Conservation (phyloP, 345 rosid species). For the Isatis tinctoria region DNA sequence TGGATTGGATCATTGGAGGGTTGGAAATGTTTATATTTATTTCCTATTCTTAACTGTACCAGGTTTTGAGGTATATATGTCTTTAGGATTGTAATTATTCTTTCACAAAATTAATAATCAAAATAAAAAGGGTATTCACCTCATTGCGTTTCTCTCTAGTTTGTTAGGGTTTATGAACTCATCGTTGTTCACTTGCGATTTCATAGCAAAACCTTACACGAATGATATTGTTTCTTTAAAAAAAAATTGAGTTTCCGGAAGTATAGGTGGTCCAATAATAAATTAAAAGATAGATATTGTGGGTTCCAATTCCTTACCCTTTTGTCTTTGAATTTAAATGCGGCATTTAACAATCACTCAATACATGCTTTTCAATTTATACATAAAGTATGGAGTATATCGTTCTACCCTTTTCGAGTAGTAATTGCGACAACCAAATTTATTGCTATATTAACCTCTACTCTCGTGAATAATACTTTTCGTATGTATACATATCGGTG, state of each 20-base stretch:
- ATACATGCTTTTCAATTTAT: background rate
- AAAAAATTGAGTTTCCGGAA: background rate
- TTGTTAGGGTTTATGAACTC: background rate
- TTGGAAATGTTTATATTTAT: background rate
- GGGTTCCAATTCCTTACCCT: background rate
- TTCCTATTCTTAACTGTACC: background rate
- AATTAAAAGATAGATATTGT: background rate
- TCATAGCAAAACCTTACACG: background rate
- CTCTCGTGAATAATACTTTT: conserved; percentile 10
- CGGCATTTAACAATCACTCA: background rate
- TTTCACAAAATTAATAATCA: background rate
- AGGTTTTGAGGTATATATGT: background rate
- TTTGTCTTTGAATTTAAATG: background rate
- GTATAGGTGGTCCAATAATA: background rate
- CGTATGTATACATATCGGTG: background rate
- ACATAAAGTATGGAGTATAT: background rate
- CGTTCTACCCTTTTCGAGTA: conserved; percentile 3
- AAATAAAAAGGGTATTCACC: background rate
- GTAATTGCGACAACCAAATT: conserved; percentile 12
- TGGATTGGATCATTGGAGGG: background rate
- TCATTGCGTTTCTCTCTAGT: background rate
- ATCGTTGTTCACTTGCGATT: background rate
- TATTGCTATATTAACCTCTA: background rate
- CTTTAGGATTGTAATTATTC: background rate
- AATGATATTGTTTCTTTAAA: background rate